Evolutionary conservation across 768 basidiomycete genomes (phyloP).

Genomic region (Pholiota molesta): DNA sequence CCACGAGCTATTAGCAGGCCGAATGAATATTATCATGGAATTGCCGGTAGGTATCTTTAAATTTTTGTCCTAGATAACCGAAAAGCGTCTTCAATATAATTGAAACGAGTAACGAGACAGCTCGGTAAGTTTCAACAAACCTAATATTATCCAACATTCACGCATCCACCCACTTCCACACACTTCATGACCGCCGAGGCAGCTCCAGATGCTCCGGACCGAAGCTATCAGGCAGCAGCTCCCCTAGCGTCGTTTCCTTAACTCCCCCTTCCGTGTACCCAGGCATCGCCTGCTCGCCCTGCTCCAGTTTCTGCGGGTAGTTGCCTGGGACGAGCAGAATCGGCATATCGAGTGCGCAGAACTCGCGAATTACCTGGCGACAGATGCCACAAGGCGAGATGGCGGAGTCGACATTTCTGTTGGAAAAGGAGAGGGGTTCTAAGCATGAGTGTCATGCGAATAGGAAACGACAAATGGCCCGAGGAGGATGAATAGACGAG

Average conservation of each 20-base stretch:
- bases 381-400: conserved; percentile 94
- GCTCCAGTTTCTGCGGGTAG: conserved; percentile 45
- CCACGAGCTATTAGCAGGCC: background rate
- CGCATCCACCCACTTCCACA: background rate
- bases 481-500: background rate
- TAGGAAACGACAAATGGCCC: background rate
- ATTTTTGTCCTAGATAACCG: background rate
- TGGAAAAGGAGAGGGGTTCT: too few species aligned
- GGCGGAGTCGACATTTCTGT: conserved; percentile 67
- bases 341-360: conserved; percentile 76
- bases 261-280: conserved; percentile 55
- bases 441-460: background rate
- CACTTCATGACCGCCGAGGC: conserved; percentile 30
- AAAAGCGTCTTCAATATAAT: background rate
- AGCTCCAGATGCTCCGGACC: conserved; percentile 81
- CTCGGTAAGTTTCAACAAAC: background rate
- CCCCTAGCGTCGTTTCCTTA: conserved; percentile 66
- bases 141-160: background rate
- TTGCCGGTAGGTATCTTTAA: background rate
- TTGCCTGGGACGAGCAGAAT: conserved; percentile 70
- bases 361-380: conserved; percentile 88
- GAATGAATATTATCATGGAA: background rate
- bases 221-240: conserved; percentile 84
- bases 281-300: conserved; percentile 35
- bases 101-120: background rate